Evolutionary conservation across 2,329 filamentous ascomycete species (phyloP).

Genomic region (Furcasterigmium furcatum): DNA sequence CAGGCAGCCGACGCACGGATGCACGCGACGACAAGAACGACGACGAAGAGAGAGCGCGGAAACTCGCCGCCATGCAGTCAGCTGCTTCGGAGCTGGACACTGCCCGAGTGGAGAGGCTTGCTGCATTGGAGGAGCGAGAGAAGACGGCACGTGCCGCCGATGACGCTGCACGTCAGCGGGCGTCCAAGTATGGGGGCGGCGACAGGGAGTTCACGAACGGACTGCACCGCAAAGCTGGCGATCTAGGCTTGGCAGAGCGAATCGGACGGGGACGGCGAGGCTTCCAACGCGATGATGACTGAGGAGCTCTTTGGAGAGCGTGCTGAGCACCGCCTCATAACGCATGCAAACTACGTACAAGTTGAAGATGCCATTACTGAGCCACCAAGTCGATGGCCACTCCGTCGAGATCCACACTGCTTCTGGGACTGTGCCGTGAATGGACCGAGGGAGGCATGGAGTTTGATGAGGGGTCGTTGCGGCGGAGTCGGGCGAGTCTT

Average conservation of each 20-base stretch:
- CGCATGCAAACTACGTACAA: no score
- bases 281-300: constrained; percentile 43
- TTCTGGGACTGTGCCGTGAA: no score
- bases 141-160: constrained; percentile 63
- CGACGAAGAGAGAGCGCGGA: constrained; percentile 60
- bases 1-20: not conserved
- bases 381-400: no score
- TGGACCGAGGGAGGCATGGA: no score
- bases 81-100: constrained; percentile 67
- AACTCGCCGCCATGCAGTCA: constrained; percentile 70
- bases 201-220: constrained; percentile 63
- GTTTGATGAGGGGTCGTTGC: no score
- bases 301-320: constrained; percentile 7
- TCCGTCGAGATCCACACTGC: no score
- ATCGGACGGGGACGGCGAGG: constrained; percentile 45
- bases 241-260: constrained; percentile 48
- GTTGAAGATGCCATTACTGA: no score
- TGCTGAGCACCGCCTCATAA: no score
- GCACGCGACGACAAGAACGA: constrained; percentile 19
- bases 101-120: constrained; percentile 67
- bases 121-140: constrained; percentile 64
- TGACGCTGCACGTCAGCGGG: constrained; percentile 55
- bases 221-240: constrained; percentile 56
- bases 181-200: constrained; percentile 57
- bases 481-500: no score